These are phyloP conservation scores for Blastobotrys mokoenaii DNA, from an alignment of 805 yeast genomes.

Conservation along the genomic window DNA sequence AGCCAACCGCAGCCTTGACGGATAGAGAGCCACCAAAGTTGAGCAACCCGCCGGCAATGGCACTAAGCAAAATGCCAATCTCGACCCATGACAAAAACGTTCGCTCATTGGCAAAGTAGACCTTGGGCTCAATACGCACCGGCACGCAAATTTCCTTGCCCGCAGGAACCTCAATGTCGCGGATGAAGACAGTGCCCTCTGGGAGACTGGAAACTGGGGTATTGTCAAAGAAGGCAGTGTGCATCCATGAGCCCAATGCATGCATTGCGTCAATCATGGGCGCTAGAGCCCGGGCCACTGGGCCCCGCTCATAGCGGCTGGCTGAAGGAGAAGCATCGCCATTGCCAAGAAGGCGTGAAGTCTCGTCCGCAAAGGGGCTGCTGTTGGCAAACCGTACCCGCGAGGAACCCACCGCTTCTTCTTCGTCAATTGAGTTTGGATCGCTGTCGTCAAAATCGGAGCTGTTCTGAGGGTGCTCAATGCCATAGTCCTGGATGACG, in stretches of 20 bases:
- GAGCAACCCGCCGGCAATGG: constrained; percentile 78
- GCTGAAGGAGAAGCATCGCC: neutral
- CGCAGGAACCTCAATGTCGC: constrained; percentile 61
- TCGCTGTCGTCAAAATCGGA: constrained; percentile 22
- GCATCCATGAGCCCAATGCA: constrained; percentile 15
- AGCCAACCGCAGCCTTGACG: constrained; percentile 76
- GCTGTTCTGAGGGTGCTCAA: constrained; percentile 38
- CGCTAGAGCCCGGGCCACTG: neutral
- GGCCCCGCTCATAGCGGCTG: neutral
- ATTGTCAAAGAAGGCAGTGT: constrained; percentile 32
- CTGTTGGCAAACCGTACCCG: constrained; percentile 1
- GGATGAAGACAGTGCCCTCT: constrained; percentile 53
- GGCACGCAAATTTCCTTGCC: constrained; percentile 90
- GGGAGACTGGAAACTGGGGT: constrained; percentile 49
- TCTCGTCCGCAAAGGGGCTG: constrained; percentile 14
- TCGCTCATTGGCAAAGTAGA: constrained; percentile 97
- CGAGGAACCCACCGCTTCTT: constrained; percentile 16
- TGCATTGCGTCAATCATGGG: constrained; percentile 5
- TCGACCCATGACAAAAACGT: constrained; percentile 92
- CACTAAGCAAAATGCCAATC: constrained; percentile 78
- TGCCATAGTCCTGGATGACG: constrained; percentile 52
- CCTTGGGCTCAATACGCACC: constrained; percentile 95
- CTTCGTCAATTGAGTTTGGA: constrained; percentile 22
- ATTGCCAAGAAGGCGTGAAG: constrained; percentile 15
- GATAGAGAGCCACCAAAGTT: constrained; percentile 75